A percentile compares a stretch with the other conserved stretches of the same genome.
These are phyloP conservation scores for Didymella lethalis DNA, from an alignment of 2,329 filamentous ascomycete genomes.

Conservation along the genomic window DNA sequence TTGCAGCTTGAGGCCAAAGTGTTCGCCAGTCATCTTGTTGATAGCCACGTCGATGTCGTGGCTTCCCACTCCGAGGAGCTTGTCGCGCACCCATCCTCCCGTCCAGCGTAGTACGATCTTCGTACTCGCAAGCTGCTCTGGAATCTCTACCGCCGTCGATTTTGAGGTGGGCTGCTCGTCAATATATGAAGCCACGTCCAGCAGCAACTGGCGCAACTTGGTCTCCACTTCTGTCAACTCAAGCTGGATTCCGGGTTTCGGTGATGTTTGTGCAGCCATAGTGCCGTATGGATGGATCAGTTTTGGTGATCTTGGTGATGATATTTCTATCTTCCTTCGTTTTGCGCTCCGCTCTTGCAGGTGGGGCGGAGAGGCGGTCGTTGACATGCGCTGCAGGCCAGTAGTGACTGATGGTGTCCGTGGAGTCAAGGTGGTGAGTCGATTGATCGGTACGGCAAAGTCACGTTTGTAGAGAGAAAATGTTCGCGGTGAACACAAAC, in stretches of 20 bases:
- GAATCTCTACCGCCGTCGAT: constrained; percentile 50
- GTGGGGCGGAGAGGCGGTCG: constrained; percentile 26
- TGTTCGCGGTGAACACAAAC: constrained; percentile 39
- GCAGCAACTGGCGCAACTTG: constrained; percentile 75
- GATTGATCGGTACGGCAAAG: constrained; percentile 22
- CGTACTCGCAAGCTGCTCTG: constrained; percentile 56
- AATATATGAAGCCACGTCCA: constrained; percentile 80
- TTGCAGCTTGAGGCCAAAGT: constrained; percentile 74
- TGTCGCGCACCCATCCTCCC: constrained; percentile 88
- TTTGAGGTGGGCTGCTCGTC: constrained; percentile 53
- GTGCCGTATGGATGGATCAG: constrained; percentile 37
- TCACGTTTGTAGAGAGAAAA: constrained; percentile 35
- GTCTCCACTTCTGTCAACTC: constrained; percentile 74
- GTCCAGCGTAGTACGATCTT: constrained; percentile 74
- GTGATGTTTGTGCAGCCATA: constrained; percentile 36
- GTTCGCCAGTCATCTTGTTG: constrained; percentile 82
- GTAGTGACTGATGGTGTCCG: constrained; percentile 8
- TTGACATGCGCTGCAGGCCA: constrained; percentile 43
- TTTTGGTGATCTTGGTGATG: constrained; percentile 27
- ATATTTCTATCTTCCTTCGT: constrained; percentile 38
- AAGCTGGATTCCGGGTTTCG: constrained; percentile 48
- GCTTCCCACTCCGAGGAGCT: constrained; percentile 74
- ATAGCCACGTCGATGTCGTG: constrained; percentile 88
- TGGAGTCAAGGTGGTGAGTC: constrained; percentile 15
- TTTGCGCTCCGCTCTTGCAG: constrained; percentile 42